Conservation (phyloP, 169 alveolate genomes). For the Plasmodium gonderi region DNA sequence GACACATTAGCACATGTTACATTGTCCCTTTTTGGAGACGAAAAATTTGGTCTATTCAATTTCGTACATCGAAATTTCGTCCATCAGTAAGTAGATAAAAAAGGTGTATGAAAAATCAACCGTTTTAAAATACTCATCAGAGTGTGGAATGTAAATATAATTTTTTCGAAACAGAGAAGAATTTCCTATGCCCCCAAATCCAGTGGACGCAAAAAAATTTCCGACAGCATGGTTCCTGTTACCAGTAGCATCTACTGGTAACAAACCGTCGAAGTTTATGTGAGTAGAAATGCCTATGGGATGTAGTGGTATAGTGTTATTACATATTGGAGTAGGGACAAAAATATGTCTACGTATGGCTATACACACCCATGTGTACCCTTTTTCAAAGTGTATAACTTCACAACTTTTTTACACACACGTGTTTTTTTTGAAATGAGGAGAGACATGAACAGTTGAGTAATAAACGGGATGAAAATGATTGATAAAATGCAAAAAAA, state of each 20-base stretch:
- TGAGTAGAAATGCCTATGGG: slow-evolving; percentile 84
- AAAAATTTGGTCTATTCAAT: background rate
- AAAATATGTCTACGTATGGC: background rate
- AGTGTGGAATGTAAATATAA: slow-evolving; percentile 82
- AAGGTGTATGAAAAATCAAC: slow-evolving; percentile 85
- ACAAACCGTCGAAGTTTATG: slow-evolving; percentile 83
- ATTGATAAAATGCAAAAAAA: slow-evolving; percentile 11
- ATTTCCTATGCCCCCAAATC: slow-evolving; percentile 90
- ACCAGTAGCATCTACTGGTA: slow-evolving; percentile 90
- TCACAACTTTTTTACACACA: too few species aligned
- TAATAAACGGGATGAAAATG: background rate
- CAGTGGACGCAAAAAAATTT: slow-evolving; percentile 86
- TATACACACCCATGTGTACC: too few species aligned
- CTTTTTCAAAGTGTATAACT: too few species aligned
- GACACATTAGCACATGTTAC: background rate
- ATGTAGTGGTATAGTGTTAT: background rate
- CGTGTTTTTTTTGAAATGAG: background rate
- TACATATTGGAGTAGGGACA: background rate
- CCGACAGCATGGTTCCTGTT: slow-evolving; percentile 88
- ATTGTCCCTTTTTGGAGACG: background rate
- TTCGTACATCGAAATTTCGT: slow-evolving; percentile 80
- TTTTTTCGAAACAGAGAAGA: slow-evolving; percentile 88
- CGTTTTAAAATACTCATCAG: slow-evolving; percentile 78
- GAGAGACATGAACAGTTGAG: background rate
- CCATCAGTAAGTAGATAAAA: slow-evolving; percentile 84